A percentile compares a stretch with the other conserved stretches of the same genome.
Conservation (phyloP, 2,329 filamentous ascomycete species). For the Aspergillus fructus region DNA sequence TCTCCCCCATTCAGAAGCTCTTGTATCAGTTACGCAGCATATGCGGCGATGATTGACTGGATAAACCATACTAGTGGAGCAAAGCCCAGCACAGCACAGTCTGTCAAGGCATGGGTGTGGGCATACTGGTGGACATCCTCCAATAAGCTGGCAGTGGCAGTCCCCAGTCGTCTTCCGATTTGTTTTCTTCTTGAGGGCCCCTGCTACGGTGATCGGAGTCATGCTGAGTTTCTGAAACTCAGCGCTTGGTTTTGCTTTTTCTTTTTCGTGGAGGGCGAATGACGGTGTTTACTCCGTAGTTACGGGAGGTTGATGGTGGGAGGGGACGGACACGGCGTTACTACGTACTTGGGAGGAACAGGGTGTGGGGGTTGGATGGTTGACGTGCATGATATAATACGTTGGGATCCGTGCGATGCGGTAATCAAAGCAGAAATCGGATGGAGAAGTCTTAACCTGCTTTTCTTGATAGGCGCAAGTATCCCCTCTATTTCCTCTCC, state of each 20-base stretch:
- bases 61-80: not conserved
- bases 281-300: too few species aligned
- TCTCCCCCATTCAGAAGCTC: not conserved
- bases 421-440: not conserved
- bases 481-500: not conserved
- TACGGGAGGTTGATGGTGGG: too few species aligned
- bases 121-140: not conserved
- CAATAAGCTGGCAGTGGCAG: not conserved
- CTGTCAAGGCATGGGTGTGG: not conserved
- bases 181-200: conserved; percentile 7
- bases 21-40: not conserved
- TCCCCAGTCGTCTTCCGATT: conserved; percentile 2
- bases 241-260: not conserved
- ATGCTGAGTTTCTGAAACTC: conserved; percentile 1
- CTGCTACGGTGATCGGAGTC: conserved; percentile 3
- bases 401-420: not conserved
- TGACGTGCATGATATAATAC: not conserved
- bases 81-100: not conserved
- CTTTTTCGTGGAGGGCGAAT: not conserved
- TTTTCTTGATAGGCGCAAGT: not conserved
- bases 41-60: not conserved
- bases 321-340: too few species aligned
- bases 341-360: not conserved
- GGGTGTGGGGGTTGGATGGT: not conserved
- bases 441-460: not conserved